Evolutionary conservation across 805 yeast species (phyloP), one percentile per base, ranked within the genome.

Genomic region (Starmerella stigmatis): DNA sequence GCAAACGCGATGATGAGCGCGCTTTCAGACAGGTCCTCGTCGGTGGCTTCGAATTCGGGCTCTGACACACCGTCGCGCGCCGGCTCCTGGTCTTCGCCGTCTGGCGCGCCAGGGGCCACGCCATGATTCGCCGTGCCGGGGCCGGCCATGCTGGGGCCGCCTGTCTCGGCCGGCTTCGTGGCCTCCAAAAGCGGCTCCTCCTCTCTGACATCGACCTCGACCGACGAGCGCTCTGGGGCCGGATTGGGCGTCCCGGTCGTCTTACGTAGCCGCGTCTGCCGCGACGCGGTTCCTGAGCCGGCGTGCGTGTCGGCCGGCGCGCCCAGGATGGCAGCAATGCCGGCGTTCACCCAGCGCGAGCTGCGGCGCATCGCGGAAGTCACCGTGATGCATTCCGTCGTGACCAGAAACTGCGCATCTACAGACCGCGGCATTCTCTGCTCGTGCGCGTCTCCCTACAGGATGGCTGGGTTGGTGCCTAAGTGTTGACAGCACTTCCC

Each of bases 351-450:
- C 74, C 81, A 81, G 51, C 83, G 76, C 59, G 86, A 75, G 51
- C 83, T 72, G 59, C 86, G 86, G 45, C 96, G 72, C 94, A 92
- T 86, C 19, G 92, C 86, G 16, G 94, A 79, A 16, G 89, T 76
- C 43, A 92, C 74, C 46, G 79, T 72, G 58, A 85, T 81, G 62
- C 96, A 86, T 66, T 92, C 97, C 59, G 83, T 82, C 49, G 86
- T 78, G 53, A 86, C 81, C 54, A 89, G 76, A 1, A 94, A 81
- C 45, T 52, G 52, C 33, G 49, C 43, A 36, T 53, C 56, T 27
- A 55, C 43, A 5, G 41, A 36, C 31, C 30, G 31, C 23, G 41
- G 31, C 41, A 36, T 36, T 15, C 19, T 34, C 10, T 22, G 38
- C 27, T 34, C 26, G 10, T 22, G 13, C 9, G 2, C 10, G 10